These are phyloP conservation scores for Blastobotrys illinoisensis DNA, from an alignment of 1,139 yeast species.

Conservation along the genomic window DNA sequence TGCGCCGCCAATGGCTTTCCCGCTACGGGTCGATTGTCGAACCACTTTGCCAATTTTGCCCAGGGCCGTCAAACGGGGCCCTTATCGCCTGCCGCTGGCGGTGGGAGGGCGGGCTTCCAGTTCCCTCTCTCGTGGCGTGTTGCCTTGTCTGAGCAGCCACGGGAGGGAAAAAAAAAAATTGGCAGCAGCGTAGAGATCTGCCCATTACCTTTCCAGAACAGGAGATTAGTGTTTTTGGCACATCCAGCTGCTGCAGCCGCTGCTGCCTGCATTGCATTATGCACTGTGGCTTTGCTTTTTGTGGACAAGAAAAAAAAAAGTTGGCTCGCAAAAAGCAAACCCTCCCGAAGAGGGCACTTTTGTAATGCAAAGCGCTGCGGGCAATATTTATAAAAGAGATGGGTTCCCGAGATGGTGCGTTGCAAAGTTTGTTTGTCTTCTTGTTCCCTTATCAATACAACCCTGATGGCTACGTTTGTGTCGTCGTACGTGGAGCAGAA, in stretches of 20 bases:
- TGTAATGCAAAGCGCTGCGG: background rate
- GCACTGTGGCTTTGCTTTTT: background rate
- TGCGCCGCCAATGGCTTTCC: too few relatives aligned
- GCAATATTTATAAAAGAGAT: background rate
- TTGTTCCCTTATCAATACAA: background rate
- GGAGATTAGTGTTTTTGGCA: background rate
- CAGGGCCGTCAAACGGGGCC: too few relatives aligned
- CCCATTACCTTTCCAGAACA: background rate
- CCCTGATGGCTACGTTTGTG: background rate
- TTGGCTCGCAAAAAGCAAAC: background rate
- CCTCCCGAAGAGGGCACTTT: background rate
- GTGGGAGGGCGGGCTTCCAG: background rate
- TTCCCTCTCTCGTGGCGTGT: background rate
- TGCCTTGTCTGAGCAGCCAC: background rate
- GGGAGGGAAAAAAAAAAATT: background rate
- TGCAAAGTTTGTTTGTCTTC: background rate
- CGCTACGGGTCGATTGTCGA: too few relatives aligned
- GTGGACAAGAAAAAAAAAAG: background rate
- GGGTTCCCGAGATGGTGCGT: background rate
- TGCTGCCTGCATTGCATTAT: background rate
- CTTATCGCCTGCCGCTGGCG: background rate
- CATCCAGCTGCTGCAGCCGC: background rate
- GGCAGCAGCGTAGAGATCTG: background rate
- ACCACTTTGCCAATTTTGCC: too few relatives aligned
- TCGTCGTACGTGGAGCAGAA: background rate